These are phyloP conservation scores for Cadophora gregata DNA, from an alignment of 2,329 filamentous ascomycete species.

Conservation along the genomic window DNA sequence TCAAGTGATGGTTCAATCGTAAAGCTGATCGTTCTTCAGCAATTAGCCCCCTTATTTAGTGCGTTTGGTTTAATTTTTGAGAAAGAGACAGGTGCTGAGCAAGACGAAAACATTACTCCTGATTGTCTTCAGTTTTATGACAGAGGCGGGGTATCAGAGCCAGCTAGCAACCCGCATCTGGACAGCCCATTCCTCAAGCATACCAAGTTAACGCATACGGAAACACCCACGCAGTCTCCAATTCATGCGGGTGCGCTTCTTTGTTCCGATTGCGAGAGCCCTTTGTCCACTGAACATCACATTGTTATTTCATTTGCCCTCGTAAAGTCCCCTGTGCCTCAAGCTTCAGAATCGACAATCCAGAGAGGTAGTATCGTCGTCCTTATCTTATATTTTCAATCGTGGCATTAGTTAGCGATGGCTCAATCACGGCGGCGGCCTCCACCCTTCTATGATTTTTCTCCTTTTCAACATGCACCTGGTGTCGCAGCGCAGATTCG, in stretches of 20 bases:
- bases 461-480: constrained; percentile 29
- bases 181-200: constrained; percentile 28
- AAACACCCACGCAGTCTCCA: neutral
- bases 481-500: constrained; percentile 18
- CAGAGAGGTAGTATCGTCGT: neutral
- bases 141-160: neutral
- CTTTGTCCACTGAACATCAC: neutral
- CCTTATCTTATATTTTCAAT: neutral
- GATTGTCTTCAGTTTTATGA: neutral
- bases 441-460: constrained; percentile 28
- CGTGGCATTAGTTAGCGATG: neutral
- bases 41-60: too few relatives aligned
- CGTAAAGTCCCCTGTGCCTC: neutral
- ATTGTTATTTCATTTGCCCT: neutral
- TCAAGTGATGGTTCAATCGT: neutral
- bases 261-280: neutral
- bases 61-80: too few relatives aligned
- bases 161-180: constrained; percentile 22
- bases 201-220: constrained; percentile 17
- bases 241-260: neutral
- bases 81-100: neutral
- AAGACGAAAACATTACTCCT: neutral
- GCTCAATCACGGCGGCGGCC: neutral
- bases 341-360: too few relatives aligned
- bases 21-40: neutral